Percentiles rank a stretch among this genome's conserved stretches.
Evolutionary conservation across 495 filamentous ascomycete species (phyloP).

Genomic region (Lasiosphaeria ovina): DNA sequence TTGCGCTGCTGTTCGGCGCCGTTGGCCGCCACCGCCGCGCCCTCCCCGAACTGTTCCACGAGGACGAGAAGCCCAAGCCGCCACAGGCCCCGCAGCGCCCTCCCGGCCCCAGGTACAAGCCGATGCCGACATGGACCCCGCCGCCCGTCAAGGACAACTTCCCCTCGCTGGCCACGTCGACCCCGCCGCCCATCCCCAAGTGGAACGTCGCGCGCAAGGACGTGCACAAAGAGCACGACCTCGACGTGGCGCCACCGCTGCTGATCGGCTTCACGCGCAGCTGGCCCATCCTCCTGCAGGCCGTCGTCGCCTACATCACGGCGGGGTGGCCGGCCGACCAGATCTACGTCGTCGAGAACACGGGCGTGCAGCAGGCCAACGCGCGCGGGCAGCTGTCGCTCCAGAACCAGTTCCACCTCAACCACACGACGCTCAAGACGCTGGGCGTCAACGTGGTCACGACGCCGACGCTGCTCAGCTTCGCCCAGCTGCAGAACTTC

Average conservation of each 20-base stretch:
- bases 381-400: conserved; percentile 48
- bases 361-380: conserved; percentile 58
- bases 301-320: conserved; percentile 58
- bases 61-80: neutral
- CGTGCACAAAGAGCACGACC: conserved; percentile 35
- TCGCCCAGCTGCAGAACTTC: conserved; percentile 65
- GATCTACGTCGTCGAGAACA: conserved; percentile 65
- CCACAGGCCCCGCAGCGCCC: neutral
- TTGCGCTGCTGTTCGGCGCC: neutral
- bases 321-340: conserved; percentile 61
- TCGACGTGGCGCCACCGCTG: conserved; percentile 46
- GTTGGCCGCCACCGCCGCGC: neutral
- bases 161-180: conserved; percentile 33
- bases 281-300: conserved; percentile 58
- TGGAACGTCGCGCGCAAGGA: conserved; percentile 40
- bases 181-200: conserved; percentile 42
- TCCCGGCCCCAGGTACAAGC: conserved; percentile 26
- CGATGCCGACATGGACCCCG: conserved; percentile 33
- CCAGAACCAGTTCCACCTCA: conserved; percentile 62
- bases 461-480: conserved; percentile 58
- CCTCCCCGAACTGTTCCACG: neutral
- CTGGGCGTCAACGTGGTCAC: conserved; percentile 57
- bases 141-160: conserved; percentile 40
- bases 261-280: conserved; percentile 61
- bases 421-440: conserved; percentile 50